Percentiles rank a stretch among this genome's conserved stretches.
These are phyloP conservation scores for Aquilaria sinensis DNA, from an alignment of 345 rosid genomes.

Conservation along the genomic window DNA sequence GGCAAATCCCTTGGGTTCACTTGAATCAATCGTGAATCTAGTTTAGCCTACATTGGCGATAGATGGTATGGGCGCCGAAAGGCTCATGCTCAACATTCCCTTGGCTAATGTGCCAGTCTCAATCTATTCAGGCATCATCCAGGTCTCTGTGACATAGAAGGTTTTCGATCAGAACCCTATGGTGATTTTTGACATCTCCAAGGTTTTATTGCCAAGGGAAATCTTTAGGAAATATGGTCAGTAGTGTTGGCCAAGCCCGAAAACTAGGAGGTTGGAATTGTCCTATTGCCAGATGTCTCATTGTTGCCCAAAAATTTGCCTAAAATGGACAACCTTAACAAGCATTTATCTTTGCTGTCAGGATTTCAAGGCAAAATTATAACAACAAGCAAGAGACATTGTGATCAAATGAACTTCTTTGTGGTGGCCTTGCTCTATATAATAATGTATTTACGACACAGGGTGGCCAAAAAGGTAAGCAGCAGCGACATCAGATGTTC, in stretches of 20 bases:
- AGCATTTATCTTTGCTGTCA: constrained; percentile 48
- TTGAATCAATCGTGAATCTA: constrained; percentile 86
- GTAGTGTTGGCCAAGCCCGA: constrained; percentile 25
- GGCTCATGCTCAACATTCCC: constrained; percentile 76
- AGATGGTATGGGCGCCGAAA: constrained; percentile 67
- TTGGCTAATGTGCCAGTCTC: constrained; percentile 73
- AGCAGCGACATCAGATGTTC: no score
- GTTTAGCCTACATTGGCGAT: constrained; percentile 90
- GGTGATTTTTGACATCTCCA: constrained; percentile 59
- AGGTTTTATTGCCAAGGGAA: constrained; percentile 42
- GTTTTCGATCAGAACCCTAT: constrained; percentile 86
- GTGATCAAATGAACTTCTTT: constrained; percentile 7
- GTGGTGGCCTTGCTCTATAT: constrained; percentile 37
- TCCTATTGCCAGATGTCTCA: constrained; percentile 41
- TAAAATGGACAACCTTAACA: constrained; percentile 19
- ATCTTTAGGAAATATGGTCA: constrained; percentile 40
- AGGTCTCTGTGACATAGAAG: constrained; percentile 76
- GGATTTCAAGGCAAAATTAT: constrained; percentile 25
- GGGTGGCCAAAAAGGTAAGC: constrained; percentile 11
- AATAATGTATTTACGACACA: constrained; percentile 49
- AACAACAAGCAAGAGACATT: constrained; percentile 23
- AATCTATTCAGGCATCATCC: constrained; percentile 73
- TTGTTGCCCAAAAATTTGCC: constrained; percentile 45
- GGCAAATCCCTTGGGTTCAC: constrained; percentile 65
- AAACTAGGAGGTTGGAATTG: constrained; percentile 12